phyloP scores from a whole-genome alignment of 768 basidiomycete species.

The Tulasnella sp. region DNA sequence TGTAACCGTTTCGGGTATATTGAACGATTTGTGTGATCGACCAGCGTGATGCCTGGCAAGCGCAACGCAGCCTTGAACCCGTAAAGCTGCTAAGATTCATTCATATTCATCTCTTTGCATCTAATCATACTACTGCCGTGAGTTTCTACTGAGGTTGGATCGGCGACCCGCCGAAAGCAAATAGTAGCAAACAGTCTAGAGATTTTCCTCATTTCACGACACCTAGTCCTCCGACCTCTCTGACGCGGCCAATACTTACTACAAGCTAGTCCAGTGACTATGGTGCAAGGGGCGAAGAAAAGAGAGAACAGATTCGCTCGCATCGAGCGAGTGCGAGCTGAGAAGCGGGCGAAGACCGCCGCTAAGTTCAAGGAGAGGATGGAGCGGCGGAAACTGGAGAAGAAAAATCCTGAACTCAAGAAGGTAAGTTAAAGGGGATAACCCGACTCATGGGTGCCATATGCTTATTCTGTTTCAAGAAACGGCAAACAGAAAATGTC shows the following conservation, averaged over 20 bases:
- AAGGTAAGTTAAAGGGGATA: slow-evolving; percentile 56
- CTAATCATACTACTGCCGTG: not conserved
- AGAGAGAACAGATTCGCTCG: not conserved
- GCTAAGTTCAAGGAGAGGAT: slow-evolving; percentile 74
- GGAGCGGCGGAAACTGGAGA: slow-evolving; percentile 68
- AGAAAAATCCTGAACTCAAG: slow-evolving; percentile 65
- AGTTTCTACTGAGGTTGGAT: not conserved
- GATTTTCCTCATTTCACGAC: not conserved
- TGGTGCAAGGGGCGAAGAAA: not conserved
- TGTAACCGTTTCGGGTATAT: not conserved
- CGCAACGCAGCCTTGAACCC: too few relatives aligned
- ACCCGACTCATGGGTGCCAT: too few relatives aligned
- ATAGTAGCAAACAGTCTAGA: not conserved
- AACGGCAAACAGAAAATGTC: slow-evolving; percentile 75
- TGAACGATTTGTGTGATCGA: not conserved
- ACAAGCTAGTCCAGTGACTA: not conserved
- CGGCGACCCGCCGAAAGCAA: not conserved
- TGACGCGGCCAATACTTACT: not conserved
- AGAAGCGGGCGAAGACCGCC: slow-evolving; percentile 68
- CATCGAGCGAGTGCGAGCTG: not conserved
- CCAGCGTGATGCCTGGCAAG: not conserved
- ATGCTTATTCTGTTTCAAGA: slow-evolving; percentile 38
- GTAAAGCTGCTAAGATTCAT: too few relatives aligned
- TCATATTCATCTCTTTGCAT: too few relatives aligned
- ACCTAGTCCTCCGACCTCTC: not conserved